Conservation (phyloP, 1,284 basidiomycete genomes). For the Leccinum subrobustum region DNA sequence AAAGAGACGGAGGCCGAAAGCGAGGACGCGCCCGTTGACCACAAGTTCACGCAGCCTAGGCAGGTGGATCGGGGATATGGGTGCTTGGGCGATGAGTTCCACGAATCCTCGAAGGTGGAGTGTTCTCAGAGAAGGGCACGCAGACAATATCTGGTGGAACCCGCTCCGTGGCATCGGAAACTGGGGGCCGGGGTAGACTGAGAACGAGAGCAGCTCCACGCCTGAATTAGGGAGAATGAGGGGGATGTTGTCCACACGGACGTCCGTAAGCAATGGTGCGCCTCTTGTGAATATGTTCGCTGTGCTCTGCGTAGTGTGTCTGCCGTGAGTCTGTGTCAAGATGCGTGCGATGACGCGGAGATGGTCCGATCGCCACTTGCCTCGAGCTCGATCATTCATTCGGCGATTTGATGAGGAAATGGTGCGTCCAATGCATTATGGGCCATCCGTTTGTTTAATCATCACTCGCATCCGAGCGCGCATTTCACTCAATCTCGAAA, state of each 20-base stretch:
- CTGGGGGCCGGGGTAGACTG: constrained; percentile 32
- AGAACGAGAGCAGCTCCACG: constrained; percentile 27
- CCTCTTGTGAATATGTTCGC: constrained; percentile 26
- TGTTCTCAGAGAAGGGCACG: constrained; percentile 22
- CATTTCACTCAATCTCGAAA: background rate
- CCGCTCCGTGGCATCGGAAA: constrained; percentile 29
- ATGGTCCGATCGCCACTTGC: background rate
- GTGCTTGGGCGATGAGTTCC: constrained; percentile 23
- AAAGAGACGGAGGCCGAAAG: constrained; percentile 31
- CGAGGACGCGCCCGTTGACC: constrained; percentile 32
- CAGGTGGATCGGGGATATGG: constrained; percentile 21
- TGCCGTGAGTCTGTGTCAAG: too few relatives aligned
- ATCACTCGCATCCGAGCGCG: background rate
- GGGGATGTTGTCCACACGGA: constrained; percentile 32
- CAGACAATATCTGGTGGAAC: constrained; percentile 22
- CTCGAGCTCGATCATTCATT: background rate
- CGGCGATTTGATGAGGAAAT: background rate
- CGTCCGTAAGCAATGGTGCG: constrained; percentile 30
- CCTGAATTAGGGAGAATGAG: constrained; percentile 23
- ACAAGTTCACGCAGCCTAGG: constrained; percentile 31
- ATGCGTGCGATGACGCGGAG: too few relatives aligned
- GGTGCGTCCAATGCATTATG: background rate
- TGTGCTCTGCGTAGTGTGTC: too few relatives aligned
- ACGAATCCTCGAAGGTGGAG: constrained; percentile 34
- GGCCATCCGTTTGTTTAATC: background rate